Conservation (phyloP, 106 monocot genomes). For the Ottelia alismoides region DNA sequence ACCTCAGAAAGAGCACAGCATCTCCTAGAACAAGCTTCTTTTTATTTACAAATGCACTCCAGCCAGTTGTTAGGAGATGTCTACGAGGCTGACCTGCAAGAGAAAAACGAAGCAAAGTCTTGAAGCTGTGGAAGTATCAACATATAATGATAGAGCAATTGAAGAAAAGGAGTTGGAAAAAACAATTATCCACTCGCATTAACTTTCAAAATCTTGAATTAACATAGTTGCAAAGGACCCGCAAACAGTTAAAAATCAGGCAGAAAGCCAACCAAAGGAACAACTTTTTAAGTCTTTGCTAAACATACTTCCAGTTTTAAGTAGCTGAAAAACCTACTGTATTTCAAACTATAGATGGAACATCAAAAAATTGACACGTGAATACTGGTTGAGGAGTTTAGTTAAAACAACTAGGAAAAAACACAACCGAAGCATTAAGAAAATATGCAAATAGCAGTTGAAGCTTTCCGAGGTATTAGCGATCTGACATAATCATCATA, state of each 20-base stretch:
- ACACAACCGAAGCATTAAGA: too few relatives aligned
- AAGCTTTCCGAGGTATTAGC: conserved; percentile 2
- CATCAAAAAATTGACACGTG: too few relatives aligned
- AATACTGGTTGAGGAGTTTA: too few relatives aligned
- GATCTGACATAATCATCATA: conserved; percentile 19
- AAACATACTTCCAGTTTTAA: not conserved
- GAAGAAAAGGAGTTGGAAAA: not conserved
- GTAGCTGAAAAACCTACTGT: too few relatives aligned
- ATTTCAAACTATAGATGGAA: too few relatives aligned
- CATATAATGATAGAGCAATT: not conserved
- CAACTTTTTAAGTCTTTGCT: not conserved
- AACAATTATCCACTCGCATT: too few relatives aligned
- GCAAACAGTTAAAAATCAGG: conserved; percentile 14
- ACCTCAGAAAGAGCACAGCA: conserved; percentile 11
- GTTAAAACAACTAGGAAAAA: too few relatives aligned
- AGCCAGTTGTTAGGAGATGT: conserved; percentile 7
- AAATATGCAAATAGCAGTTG: too few relatives aligned
- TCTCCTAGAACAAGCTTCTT: conserved; percentile 13
- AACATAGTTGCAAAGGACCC: not conserved
- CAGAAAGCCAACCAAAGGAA: not conserved
- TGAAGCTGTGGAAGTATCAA: too few relatives aligned
- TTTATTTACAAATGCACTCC: conserved; percentile 8
- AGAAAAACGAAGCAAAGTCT: too few relatives aligned
- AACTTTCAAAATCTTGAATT: too few relatives aligned
- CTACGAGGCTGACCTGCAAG: conserved; percentile 7